These are phyloP conservation scores for Mucor lusitanicus DNA, from an alignment of 371 early-diverging fungal species.

Conservation along the genomic window DNA sequence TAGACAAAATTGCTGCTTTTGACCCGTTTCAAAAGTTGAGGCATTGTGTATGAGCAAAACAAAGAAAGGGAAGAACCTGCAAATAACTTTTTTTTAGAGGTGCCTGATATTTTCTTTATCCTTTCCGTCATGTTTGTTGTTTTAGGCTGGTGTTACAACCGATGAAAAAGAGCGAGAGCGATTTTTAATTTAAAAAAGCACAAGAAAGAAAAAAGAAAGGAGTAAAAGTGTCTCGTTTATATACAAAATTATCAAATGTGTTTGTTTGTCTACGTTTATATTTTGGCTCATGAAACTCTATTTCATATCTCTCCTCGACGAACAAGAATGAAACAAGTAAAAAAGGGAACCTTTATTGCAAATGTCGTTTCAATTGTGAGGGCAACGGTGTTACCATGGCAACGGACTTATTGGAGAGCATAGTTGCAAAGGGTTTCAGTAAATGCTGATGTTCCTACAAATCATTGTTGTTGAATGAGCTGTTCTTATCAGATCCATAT, in stretches of 20 bases:
- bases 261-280: background rate
- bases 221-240: background rate
- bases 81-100: slow-evolving; percentile 11
- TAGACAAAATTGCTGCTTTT: slow-evolving; percentile 1
- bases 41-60: slow-evolving; percentile 14
- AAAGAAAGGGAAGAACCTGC: slow-evolving; percentile 14
- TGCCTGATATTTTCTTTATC: slow-evolving; percentile 16
- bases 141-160: background rate
- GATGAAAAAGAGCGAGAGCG: background rate
- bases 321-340: slow-evolving; percentile 1
- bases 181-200: background rate
- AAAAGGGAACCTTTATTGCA: background rate
- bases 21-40: slow-evolving; percentile 1
- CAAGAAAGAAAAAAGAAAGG: background rate
- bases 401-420: slow-evolving; percentile 45
- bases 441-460: slow-evolving; percentile 50
- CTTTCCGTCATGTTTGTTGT: background rate
- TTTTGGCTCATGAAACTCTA: background rate
- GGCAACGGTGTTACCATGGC: slow-evolving; percentile 60
- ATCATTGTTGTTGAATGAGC: background rate
- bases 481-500: background rate
- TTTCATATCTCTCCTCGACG: background rate
- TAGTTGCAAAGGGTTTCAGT: slow-evolving; percentile 48
- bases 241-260: background rate
- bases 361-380: slow-evolving; percentile 35